Conservation (phyloP, 192 early-diverging fungal genomes). For the Phycomyces blakesleeanus region DNA sequence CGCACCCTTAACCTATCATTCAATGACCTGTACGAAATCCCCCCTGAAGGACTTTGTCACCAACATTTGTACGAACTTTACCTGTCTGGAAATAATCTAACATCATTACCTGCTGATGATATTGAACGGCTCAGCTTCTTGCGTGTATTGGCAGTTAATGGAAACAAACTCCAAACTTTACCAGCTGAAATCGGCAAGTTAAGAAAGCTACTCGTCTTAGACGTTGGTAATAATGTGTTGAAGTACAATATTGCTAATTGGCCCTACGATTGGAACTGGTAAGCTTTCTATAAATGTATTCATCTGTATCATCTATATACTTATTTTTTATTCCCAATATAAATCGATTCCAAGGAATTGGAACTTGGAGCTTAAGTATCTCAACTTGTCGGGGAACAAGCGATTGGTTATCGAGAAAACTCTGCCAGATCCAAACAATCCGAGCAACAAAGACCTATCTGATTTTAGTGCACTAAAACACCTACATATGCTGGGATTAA, state of each 20-base stretch:
- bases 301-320: neutral
- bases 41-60: conserved; percentile 66
- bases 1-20: conserved; percentile 76
- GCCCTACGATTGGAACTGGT: conserved; percentile 96
- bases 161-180: conserved; percentile 84
- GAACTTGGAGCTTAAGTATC: conserved; percentile 84
- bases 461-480: conserved; percentile 76
- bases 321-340: neutral
- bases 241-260: conserved; percentile 94
- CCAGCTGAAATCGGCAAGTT: conserved; percentile 92
- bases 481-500: conserved; percentile 77
- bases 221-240: conserved; percentile 83
- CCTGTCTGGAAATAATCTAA: conserved; percentile 80
- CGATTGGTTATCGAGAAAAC: conserved; percentile 80
- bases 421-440: conserved; percentile 41
- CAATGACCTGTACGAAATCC: conserved; percentile 82
- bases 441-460: conserved; percentile 54
- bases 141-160: conserved; percentile 79
- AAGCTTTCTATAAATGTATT: conserved; percentile 4
- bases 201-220: conserved; percentile 68
- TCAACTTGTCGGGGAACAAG: conserved; percentile 89
- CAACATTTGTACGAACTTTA: conserved; percentile 75
- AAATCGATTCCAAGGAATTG: conserved; percentile 57
- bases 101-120: conserved; percentile 80
- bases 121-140: conserved; percentile 70